Conservation (phyloP, 2,329 filamentous ascomycete species). For the Beauveria medogensis region DNA sequence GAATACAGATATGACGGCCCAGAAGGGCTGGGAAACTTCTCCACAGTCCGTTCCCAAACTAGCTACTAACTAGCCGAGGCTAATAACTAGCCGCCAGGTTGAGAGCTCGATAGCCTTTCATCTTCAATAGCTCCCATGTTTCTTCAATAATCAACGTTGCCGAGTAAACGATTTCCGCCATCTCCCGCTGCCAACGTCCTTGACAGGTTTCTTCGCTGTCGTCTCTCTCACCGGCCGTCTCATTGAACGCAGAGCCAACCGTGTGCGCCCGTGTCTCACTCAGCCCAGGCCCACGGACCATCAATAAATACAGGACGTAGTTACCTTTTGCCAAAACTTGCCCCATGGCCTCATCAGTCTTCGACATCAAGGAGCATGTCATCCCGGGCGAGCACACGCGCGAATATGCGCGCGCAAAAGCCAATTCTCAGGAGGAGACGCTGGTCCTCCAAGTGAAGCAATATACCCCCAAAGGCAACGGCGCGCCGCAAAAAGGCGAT, state of each 20-base stretch:
- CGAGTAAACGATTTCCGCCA: neutral
- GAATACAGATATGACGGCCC: too few relatives aligned
- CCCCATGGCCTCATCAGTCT: slow-evolving; percentile 29
- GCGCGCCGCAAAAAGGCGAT: slow-evolving; percentile 60
- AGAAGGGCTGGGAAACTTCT: neutral
- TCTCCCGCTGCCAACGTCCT: neutral
- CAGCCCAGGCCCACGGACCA: too few relatives aligned
- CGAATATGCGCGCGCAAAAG: slow-evolving; percentile 68
- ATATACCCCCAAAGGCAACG: slow-evolving; percentile 70
- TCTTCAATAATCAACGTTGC: neutral
- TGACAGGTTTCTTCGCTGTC: too few relatives aligned
- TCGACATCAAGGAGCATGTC: slow-evolving; percentile 65
- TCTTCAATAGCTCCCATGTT: neutral
- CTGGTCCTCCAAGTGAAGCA: slow-evolving; percentile 76
- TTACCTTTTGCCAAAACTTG: neutral
- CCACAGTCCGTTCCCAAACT: neutral
- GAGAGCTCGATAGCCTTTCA: neutral
- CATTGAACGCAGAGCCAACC: too few relatives aligned
- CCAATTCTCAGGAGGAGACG: slow-evolving; percentile 63
- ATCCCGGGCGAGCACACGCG: slow-evolving; percentile 71
- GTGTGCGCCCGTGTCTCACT: too few relatives aligned
- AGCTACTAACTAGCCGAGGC: neutral
- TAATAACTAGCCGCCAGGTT: neutral
- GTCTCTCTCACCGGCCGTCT: too few relatives aligned
- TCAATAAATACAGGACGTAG: neutral